Conservation (phyloP, 2,329 filamentous ascomycete genomes). For the Xylariaceae sp. region DNA sequence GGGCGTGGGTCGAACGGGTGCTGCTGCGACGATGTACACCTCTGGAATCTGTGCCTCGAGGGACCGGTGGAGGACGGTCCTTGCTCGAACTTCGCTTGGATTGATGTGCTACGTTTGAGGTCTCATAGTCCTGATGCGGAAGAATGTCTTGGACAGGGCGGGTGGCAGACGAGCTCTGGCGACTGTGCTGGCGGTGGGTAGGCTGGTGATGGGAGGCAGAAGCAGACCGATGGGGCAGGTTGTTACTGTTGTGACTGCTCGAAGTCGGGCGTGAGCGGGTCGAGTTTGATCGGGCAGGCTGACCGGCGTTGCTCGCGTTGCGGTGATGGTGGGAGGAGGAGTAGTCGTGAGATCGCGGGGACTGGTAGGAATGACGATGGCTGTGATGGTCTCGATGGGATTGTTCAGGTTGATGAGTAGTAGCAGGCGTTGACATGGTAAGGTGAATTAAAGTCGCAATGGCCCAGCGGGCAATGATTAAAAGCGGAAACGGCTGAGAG, state of each 20-base stretch:
- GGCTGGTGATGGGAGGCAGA: slow-evolving; percentile 23
- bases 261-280: slow-evolving; percentile 32
- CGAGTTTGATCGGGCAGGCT: slow-evolving; percentile 31
- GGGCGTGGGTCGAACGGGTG: slow-evolving; percentile 40
- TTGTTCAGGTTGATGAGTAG: slow-evolving; percentile 14
- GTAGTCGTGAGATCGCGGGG: slow-evolving; percentile 24
- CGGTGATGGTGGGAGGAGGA: slow-evolving; percentile 25
- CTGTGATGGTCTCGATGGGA: slow-evolving; percentile 23
- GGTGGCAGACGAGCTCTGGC: slow-evolving; percentile 35
- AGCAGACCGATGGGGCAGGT: slow-evolving; percentile 20
- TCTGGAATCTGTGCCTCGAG: slow-evolving; percentile 52
- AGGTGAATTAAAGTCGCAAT: too few relatives aligned
- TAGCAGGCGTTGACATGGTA: too few relatives aligned
- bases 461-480: too few relatives aligned
- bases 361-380: slow-evolving; percentile 14
- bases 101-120: slow-evolving; percentile 60
- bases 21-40: slow-evolving; percentile 45
- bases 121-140: slow-evolving; percentile 68
- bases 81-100: slow-evolving; percentile 61
- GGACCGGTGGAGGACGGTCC: slow-evolving; percentile 49
- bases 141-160: slow-evolving; percentile 40
- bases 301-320: slow-evolving; percentile 5
- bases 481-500: too few relatives aligned
- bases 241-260: slow-evolving; percentile 10
- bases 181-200: slow-evolving; percentile 34